Conservation (phyloP, 106 monocot genomes). For the Narthecium ossifragum region DNA sequence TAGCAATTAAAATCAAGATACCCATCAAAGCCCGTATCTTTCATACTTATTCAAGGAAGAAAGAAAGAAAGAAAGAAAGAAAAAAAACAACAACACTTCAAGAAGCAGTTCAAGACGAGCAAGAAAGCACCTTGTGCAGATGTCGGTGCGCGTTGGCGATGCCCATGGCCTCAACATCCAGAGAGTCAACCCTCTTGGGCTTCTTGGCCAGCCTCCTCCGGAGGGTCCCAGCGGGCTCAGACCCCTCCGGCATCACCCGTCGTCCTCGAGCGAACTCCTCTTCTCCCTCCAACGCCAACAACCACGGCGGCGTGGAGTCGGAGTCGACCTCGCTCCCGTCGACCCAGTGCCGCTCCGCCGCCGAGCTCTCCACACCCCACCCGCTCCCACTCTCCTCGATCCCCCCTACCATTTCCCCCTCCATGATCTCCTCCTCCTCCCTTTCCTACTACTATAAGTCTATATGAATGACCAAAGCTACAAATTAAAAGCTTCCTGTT, state of each 20-base stretch:
- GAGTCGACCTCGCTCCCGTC: conserved; percentile 88
- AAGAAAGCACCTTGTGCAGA: conserved; percentile 26
- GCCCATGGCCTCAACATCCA: conserved; percentile 83
- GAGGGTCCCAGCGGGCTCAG: conserved; percentile 5
- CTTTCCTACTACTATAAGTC: no score
- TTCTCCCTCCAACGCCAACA: no score
- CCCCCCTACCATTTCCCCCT: no score
- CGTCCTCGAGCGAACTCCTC: conserved; percentile 19
- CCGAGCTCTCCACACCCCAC: neutral
- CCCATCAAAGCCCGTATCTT: no score
- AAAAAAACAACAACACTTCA: neutral
- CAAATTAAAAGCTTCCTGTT: neutral
- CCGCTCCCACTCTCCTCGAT: no score
- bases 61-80: neutral
- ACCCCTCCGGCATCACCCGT: neutral
- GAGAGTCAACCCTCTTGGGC: conserved; percentile 56
- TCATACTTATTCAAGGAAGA: neutral
- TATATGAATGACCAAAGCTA: no score
- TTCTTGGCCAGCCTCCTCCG: conserved; percentile 49
- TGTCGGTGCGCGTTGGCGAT: conserved; percentile 42
- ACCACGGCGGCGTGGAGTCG: conserved; percentile 37
- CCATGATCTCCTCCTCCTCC: conserved; percentile 25
- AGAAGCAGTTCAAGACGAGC: neutral
- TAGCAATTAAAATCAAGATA: no score
- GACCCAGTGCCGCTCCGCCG: conserved; percentile 59